Percentiles rank a stretch among this genome's conserved stretches.
Conservation (phyloP, 2,329 filamentous ascomycete genomes). For the Colletotrichum falcatum region DNA sequence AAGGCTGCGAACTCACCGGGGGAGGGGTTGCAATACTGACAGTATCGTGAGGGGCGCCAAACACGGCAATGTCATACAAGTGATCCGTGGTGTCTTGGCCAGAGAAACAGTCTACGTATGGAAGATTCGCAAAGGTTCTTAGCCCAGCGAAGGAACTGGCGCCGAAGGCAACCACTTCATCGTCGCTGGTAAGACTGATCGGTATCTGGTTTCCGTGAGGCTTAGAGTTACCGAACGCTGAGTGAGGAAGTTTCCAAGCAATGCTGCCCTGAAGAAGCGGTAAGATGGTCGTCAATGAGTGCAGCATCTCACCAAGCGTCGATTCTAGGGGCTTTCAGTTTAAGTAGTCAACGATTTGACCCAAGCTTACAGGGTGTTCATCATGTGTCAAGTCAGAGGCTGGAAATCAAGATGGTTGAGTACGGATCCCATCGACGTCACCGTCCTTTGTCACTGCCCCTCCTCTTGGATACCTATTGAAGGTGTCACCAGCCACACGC, state of each 20-base stretch:
- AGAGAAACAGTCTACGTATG: constrained; percentile 45
- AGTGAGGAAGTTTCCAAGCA: constrained; percentile 36
- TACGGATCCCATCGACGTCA: constrained; percentile 7
- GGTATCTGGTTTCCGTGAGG: constrained; percentile 39
- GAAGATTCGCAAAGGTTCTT: constrained; percentile 45
- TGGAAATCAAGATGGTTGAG: background rate
- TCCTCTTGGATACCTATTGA: background rate
- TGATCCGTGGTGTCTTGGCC: constrained; percentile 25
- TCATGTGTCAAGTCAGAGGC: background rate
- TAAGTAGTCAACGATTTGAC: too few species aligned
- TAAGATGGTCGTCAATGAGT: background rate
- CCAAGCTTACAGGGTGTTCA: background rate
- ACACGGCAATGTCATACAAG: constrained; percentile 47
- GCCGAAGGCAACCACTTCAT: constrained; percentile 38
- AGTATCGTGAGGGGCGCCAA: constrained; percentile 48
- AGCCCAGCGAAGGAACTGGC: constrained; percentile 40
- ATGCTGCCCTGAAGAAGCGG: background rate
- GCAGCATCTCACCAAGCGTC: background rate
- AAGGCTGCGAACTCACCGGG: background rate
- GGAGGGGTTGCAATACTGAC: constrained; percentile 37
- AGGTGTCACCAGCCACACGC: constrained; percentile 1
- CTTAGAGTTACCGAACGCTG: constrained; percentile 1
- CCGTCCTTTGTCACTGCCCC: constrained; percentile 3
- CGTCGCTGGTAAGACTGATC: constrained; percentile 29
- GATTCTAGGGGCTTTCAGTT: background rate